These are phyloP conservation scores for Infundibulicybe gibba DNA, from an alignment of 768 basidiomycete genomes.

Conservation along the genomic window DNA sequence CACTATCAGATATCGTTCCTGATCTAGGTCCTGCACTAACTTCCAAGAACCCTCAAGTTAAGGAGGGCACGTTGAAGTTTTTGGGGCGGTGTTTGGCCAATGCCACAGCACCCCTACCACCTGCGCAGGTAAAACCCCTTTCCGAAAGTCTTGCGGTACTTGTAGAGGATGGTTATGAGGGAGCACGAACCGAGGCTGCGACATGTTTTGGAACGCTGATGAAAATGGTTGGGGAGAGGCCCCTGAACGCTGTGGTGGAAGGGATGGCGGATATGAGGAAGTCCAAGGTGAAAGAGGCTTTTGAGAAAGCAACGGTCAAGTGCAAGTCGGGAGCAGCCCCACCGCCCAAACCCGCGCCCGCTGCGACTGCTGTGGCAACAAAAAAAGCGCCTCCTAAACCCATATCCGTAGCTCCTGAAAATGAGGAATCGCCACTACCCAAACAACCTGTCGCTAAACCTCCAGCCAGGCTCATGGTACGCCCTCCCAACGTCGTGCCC, in stretches of 20 bases:
- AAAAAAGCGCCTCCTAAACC: slow-evolving; percentile 28
- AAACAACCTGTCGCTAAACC: slow-evolving; percentile 50
- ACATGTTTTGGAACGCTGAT: slow-evolving; percentile 84
- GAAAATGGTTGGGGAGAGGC: slow-evolving; percentile 96
- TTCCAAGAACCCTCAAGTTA: slow-evolving; percentile 95
- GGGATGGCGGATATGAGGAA: slow-evolving; percentile 83
- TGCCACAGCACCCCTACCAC: slow-evolving; percentile 66
- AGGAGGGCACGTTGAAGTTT: slow-evolving; percentile 89
- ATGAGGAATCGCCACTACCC: slow-evolving; percentile 8
- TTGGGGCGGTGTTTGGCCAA: slow-evolving; percentile 72
- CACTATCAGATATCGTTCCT: slow-evolving; percentile 76
- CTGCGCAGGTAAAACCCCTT: slow-evolving; percentile 76
- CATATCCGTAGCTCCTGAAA: slow-evolving; percentile 14
- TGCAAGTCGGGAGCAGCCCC: slow-evolving; percentile 64
- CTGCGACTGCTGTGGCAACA: slow-evolving; percentile 22
- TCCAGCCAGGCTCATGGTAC: slow-evolving; percentile 42
- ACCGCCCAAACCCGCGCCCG: slow-evolving; percentile 37
- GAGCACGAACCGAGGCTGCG: slow-evolving; percentile 88
- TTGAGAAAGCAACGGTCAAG: slow-evolving; percentile 89
- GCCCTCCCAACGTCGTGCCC: slow-evolving; percentile 9
- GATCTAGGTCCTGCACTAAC: slow-evolving; percentile 75
- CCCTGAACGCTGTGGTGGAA: slow-evolving; percentile 84
- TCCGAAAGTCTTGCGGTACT: slow-evolving; percentile 72
- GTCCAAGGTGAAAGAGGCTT: slow-evolving; percentile 91
- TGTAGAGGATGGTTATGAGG: slow-evolving; percentile 86